Evolutionary conservation across 108 stramenopile species (phyloP), one percentile per base, ranked within the genome.

Genomic region (Seminavis robusta): DNA sequence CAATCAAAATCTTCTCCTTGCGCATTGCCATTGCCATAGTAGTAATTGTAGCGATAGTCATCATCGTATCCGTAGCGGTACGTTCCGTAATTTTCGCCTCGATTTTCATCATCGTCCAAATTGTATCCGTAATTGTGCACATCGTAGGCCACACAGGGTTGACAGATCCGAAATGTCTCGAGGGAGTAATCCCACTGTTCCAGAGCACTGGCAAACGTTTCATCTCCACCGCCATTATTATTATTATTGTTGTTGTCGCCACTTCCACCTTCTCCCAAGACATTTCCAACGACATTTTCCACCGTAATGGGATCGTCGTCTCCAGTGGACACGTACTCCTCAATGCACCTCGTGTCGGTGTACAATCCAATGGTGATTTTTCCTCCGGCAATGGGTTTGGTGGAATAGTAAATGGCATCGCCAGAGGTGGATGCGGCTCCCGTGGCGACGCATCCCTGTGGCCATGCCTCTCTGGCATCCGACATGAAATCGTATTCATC

Each of bases 91-190:
- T 33, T 30, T 9, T 47, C 20, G 38, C 47, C 24, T 29, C 20
- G n/a, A 27, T 31, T n/a, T n/a, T n/a, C 46, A 52, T 63, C 55
- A 36, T 59, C 42, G 33, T 77, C 72, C 38, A 31, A 48, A 17
- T 31, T 37, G 1, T 66, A 67, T 33, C 57, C 73, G 11, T 28
- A 29, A 58, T 81, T 81, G 13, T 39, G 36, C 23, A 79, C 20
- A 41, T 83, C 74, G 41, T 77, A 49, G 10, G 83, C 76, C 13
- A 84, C 65, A 48, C 83, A 84, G 3, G 83, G 79, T 28, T 80
- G 83, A 50, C 83, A 84, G 15, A 47, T 57, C 0, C 33, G 48
- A 48, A 48, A 84, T 37, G 64, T 38, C 27, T 65, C 71, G 40
- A 84, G 78, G 16, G 68, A 72, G 19, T 30, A 57, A 13, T 74